Base-by-base conservation (phyloP, 805 yeast species). In the Tetrapisispora namnaoensis region DNA sequence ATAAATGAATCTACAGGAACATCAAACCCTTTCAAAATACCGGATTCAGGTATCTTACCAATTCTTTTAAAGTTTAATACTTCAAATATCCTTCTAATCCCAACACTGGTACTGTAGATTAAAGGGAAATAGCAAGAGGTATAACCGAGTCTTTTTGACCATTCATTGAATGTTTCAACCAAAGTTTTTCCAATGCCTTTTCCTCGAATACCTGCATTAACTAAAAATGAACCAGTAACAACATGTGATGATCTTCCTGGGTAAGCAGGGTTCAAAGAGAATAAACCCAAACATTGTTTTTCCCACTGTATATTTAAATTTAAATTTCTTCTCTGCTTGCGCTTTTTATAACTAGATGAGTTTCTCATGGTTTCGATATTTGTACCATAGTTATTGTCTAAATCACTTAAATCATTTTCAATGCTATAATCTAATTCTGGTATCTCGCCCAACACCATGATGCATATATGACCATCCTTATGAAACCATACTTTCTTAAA, bases 161-260 rank as follows among this genome's bases (percentile, higher is more conserved):
- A 93, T 51, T 83, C 87, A 22, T 90, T 63, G 57, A 80, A 87
- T 57, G 95, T 83, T 58, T 88, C 95, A 17, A 86, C 82, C 52
- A 93, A 65, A 0, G 93, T 84, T 48, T 83, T 72, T 5, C 98
- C 99, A 27, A 93, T 86, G 4, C 97, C 96, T 62, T 85, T 86
- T 24, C 91, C 89, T 58, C 99, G 72, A 56, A 87, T 87, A 54
- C 95, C 95, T 4, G 95, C 93, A 65, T 91, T 89, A 2, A 91
- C 98, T 35, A 91, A 69, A 57, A 91, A 85, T 20, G 83, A 83
- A 1, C 87, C 95, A 0, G 95, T 86, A 57, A 95, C 89, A n/a
- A 93, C 83, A 61, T 91, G 97, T 0, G 95, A 80, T 18, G 93
- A 83, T 42, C 98, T 72, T 1, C 98, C 98, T 0, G 97, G 96